A percentile compares a stretch with the other conserved stretches of the same genome.
These are phyloP conservation scores for Coemansia sp. DNA, from an alignment of 192 early-diverging fungal genomes.

Conservation along the genomic window DNA sequence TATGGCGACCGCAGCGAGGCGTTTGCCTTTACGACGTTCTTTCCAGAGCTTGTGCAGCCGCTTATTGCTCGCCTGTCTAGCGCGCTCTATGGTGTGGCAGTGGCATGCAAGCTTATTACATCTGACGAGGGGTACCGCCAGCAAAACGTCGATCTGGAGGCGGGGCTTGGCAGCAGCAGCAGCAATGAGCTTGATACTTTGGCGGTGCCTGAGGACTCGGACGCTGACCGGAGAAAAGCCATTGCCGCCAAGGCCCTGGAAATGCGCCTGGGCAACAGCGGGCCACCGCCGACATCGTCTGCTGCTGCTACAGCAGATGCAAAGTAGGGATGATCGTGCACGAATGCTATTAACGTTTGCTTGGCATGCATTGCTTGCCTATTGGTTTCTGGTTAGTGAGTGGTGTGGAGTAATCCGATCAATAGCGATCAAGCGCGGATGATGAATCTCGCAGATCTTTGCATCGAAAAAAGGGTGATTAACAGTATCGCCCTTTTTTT, in stretches of 20 bases:
- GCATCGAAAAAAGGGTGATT: not conserved
- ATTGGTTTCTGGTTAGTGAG: no score
- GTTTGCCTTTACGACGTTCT: constrained; percentile 88
- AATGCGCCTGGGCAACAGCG: constrained; percentile 20
- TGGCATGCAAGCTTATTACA: constrained; percentile 26
- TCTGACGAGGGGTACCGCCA: constrained; percentile 44
- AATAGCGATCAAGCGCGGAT: not conserved
- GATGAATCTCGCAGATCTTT: constrained; percentile 2
- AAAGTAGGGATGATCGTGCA: not conserved
- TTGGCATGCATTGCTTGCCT: not conserved
- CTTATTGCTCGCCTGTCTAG: constrained; percentile 20
- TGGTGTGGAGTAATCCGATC: not conserved
- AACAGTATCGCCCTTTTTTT: not conserved
- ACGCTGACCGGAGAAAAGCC: constrained; percentile 42
- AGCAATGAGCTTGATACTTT: not conserved
- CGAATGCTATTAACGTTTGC: not conserved
- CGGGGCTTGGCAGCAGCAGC: not conserved
- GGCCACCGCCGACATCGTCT: not conserved
- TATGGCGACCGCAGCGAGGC: constrained; percentile 86
- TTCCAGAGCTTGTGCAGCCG: constrained; percentile 66
- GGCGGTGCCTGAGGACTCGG: constrained; percentile 11
- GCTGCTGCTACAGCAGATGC: not conserved
- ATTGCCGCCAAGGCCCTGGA: constrained; percentile 47
- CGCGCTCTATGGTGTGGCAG: constrained; percentile 24
- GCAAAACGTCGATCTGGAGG: constrained; percentile 26